Percentiles rank a stretch among this genome's conserved stretches.
Conservation (phyloP, 2,329 filamentous ascomycete genomes). For the Westerdykella ornata region DNA sequence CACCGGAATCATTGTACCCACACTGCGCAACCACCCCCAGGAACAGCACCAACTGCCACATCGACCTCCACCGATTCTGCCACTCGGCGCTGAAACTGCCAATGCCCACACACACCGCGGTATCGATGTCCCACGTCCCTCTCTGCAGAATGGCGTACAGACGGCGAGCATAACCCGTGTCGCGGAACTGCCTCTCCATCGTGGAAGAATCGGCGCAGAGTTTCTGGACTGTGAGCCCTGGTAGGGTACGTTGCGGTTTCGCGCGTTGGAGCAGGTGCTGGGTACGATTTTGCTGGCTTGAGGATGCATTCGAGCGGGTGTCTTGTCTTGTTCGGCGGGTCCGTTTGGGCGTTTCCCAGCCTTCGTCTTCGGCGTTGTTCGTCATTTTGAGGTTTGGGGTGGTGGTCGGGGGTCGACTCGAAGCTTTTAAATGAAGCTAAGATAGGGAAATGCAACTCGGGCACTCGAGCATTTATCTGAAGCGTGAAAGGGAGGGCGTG, state of each 20-base stretch:
- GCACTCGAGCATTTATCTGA: no score
- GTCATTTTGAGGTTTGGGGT: no score
- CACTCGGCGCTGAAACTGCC: conserved; percentile 34
- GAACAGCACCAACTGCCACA: conserved; percentile 38
- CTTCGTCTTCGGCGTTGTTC: no score
- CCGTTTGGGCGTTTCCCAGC: no score
- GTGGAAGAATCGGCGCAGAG: conserved; percentile 18
- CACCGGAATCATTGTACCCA: conserved; percentile 2
- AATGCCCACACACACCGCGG: conserved; percentile 33
- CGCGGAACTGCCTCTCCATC: conserved; percentile 20
- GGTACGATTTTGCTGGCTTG: no score
- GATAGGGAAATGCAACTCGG: no score
- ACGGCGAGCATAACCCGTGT: conserved; percentile 17
- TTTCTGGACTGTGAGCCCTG: conserved; percentile 21
- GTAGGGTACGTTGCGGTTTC: conserved; percentile 13
- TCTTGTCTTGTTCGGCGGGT: no score
- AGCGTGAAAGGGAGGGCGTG: no score
- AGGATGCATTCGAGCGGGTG: no score
- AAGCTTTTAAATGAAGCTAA: no score
- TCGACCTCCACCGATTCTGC: conserved; percentile 25
- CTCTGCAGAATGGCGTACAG: conserved; percentile 11
- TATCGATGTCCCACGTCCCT: conserved; percentile 10
- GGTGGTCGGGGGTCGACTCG: no score
- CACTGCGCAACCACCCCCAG: conserved; percentile 15
- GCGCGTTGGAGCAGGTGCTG: neutral